Percentiles rank a stretch among this genome's conserved stretches.
phyloP scores from a whole-genome alignment of 371 early-diverging fungal genomes.

The Catenaria anguillulae region DNA sequence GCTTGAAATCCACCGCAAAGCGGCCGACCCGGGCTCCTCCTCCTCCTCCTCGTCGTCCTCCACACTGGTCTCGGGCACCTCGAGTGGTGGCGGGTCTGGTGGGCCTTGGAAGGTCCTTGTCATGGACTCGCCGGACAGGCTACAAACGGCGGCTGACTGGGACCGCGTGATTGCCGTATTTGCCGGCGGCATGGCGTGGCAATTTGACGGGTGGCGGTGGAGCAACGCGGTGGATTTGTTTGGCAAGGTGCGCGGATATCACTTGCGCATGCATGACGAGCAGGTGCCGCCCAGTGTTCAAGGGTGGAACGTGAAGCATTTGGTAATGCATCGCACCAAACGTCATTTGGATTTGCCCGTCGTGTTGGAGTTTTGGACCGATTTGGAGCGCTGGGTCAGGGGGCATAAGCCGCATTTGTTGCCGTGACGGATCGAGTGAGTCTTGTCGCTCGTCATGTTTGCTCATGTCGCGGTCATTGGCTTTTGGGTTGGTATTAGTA shows the following conservation, averaged over 20 bases:
- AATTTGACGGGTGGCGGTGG: conserved; percentile 84
- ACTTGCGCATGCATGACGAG: conserved; percentile 63
- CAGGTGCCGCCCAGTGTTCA: conserved; percentile 34
- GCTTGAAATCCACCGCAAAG: conserved; percentile 28
- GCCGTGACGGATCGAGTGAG: no score
- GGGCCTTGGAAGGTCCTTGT: conserved; percentile 41
- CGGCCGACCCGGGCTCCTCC: conserved; percentile 17
- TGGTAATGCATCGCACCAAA: conserved; percentile 55
- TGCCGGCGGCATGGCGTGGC: conserved; percentile 78
- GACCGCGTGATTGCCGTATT: conserved; percentile 79
- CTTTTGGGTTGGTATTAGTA: no score
- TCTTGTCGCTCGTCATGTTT: no score
- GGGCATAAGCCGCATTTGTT: conserved; percentile 35
- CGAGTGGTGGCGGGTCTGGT: neutral
- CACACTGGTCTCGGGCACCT: neutral
- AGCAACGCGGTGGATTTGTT: conserved; percentile 65
- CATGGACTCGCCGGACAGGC: conserved; percentile 48
- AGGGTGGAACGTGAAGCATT: conserved; percentile 55
- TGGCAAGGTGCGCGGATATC: conserved; percentile 58
- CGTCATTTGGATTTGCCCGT: conserved; percentile 59
- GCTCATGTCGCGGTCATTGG: no score
- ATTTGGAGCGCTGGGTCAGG: conserved; percentile 45
- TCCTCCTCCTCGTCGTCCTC: no score
- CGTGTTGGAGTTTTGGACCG: conserved; percentile 63
- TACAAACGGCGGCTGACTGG: conserved; percentile 27